Conservation (phyloP, 192 early-diverging fungal species). For the Linnemannia schmuckeri region DNA sequence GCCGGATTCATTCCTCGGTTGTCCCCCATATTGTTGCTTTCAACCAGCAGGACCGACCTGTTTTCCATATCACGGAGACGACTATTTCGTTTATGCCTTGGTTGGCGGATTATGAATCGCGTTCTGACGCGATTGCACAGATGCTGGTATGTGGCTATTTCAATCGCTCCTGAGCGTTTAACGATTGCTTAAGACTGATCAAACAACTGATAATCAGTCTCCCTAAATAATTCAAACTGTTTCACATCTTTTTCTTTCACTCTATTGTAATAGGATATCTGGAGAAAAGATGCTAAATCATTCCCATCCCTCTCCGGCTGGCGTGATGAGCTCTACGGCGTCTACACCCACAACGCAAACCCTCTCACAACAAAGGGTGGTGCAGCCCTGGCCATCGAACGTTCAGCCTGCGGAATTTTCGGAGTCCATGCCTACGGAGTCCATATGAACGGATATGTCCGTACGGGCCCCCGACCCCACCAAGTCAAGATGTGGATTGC, state of each 20-base stretch:
- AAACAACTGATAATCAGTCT: slow-evolving; percentile 31
- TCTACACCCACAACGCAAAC: slow-evolving; percentile 69
- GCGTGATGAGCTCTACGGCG: slow-evolving; percentile 88
- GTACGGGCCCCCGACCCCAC: slow-evolving; percentile 39
- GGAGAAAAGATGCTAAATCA: slow-evolving; percentile 32
- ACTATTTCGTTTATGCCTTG: slow-evolving; percentile 53
- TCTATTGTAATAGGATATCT: slow-evolving; percentile 12
- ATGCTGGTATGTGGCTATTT: slow-evolving; percentile 28
- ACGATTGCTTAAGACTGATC: no score
- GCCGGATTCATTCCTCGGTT: slow-evolving; percentile 51
- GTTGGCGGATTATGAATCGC: slow-evolving; percentile 54
- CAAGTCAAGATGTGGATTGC: slow-evolving; percentile 91
- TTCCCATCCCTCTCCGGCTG: slow-evolving; percentile 69
- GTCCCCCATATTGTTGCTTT: slow-evolving; percentile 53
- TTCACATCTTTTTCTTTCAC: neutral
- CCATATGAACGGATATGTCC: slow-evolving; percentile 87
- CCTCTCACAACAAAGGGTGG: slow-evolving; percentile 36
- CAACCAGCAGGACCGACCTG: slow-evolving; percentile 38
- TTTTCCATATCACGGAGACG: slow-evolving; percentile 58
- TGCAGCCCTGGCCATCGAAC: slow-evolving; percentile 77
- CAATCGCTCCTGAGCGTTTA: no score
- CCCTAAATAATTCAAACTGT: neutral
- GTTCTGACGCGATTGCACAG: slow-evolving; percentile 54
- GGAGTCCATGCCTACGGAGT: slow-evolving; percentile 90
- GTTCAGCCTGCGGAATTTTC: slow-evolving; percentile 83